Percentiles rank a stretch among this genome's conserved stretches.
phyloP scores from a whole-genome alignment of 2,329 filamentous ascomycete species.

The Dothistroma pini region DNA sequence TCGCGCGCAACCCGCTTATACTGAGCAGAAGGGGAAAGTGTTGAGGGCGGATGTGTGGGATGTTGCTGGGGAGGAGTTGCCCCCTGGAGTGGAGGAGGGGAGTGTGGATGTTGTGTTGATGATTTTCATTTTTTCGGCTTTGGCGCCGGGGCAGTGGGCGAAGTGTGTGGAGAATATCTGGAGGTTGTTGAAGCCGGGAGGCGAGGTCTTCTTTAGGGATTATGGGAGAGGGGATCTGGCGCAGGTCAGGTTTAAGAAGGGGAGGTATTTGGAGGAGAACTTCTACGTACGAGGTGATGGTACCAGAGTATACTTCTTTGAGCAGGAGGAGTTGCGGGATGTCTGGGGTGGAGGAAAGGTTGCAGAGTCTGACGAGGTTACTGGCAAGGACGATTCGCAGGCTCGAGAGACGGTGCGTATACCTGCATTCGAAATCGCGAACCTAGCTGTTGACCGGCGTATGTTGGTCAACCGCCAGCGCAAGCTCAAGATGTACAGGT shows the following conservation, averaged over 20 bases:
- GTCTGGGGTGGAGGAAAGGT: conserved; percentile 64
- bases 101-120: conserved; percentile 88
- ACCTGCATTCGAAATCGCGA: conserved; percentile 60
- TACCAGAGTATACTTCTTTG: conserved; percentile 96
- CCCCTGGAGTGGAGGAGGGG: conserved; percentile 70
- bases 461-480: conserved; percentile 88
- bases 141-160: conserved; percentile 80
- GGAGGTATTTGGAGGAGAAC: conserved; percentile 89
- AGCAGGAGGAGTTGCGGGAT: conserved; percentile 70
- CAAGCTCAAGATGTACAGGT: conserved; percentile 96
- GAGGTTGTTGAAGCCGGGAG: conserved; percentile 81
- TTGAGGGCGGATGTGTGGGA: conserved; percentile 97
- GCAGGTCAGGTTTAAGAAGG: conserved; percentile 96
- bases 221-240: conserved; percentile 94
- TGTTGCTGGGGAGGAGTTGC: conserved; percentile 64
- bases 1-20: conserved; percentile 72
- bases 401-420: conserved; percentile 12
- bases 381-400: conserved; percentile 27
- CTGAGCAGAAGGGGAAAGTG: conserved; percentile 44
- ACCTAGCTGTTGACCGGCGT: conserved; percentile 80
- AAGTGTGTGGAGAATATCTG: conserved; percentile 78
- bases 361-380: conserved; percentile 8
- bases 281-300: conserved; percentile 96
- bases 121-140: conserved; percentile 95
- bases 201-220: conserved; percentile 91